These are phyloP conservation scores for Aureobasidium zeae DNA, from an alignment of 2,329 filamentous ascomycete species.

Conservation along the genomic window DNA sequence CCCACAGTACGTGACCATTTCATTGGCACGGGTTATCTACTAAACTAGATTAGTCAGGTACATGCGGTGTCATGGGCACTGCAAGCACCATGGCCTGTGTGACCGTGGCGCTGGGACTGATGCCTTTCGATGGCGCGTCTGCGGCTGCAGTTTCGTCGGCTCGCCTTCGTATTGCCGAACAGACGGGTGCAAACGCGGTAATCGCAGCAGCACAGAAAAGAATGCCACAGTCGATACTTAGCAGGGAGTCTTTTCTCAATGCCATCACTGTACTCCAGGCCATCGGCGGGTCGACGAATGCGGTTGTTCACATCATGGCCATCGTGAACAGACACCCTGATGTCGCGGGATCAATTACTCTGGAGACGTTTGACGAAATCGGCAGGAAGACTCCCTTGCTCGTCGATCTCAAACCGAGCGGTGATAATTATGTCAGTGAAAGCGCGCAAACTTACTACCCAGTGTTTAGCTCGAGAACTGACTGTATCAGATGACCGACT, in stretches of 20 bases:
- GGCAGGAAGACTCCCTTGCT: conserved; percentile 40
- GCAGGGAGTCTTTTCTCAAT: conserved; percentile 41
- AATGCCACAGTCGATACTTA: conserved; percentile 38
- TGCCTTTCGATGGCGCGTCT: conserved; percentile 44
- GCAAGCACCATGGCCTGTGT: conserved; percentile 50
- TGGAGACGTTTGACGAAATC: conserved; percentile 41
- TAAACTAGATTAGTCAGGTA: conserved; percentile 32
- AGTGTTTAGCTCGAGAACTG: no score
- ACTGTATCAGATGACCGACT: conserved; percentile 49
- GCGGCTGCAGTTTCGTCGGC: conserved; percentile 46
- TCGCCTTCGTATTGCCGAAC: conserved; percentile 44
- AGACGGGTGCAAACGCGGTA: conserved; percentile 44
- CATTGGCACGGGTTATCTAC: background rate
- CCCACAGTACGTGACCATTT: conserved; percentile 46
- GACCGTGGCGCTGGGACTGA: conserved; percentile 44
- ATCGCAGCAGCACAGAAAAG: conserved; percentile 30
- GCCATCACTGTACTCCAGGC: conserved; percentile 38
- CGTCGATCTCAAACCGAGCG: conserved; percentile 45
- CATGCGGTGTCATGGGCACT: conserved; percentile 51
- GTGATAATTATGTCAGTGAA: conserved; percentile 39
- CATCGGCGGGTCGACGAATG: conserved; percentile 38
- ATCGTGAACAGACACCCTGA: conserved; percentile 43
- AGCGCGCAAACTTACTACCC: no score
- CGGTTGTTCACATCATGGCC: conserved; percentile 36
- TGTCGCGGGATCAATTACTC: conserved; percentile 36